Evolutionary conservation across 75 land plant genomes (phyloP), one percentile per base, ranked within the genome.

Genomic region (Selaginella moellendorffii): DNA sequence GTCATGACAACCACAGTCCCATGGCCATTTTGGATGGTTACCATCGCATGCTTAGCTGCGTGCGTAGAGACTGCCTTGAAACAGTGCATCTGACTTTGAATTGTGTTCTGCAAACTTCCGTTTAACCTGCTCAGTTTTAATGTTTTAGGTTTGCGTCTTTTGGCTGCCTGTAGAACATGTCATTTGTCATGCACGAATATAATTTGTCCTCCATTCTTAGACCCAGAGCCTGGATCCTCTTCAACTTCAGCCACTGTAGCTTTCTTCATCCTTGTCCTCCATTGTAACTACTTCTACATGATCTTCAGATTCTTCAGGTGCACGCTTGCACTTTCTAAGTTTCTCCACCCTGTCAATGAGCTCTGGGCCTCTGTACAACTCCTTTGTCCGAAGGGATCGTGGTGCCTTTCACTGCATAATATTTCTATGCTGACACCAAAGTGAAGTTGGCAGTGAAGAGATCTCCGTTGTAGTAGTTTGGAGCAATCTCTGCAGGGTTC

Each of bases 401-500:
- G 59, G 17, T 56, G 19, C 19, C 8, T 24, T 21, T 5, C 19
- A 5, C 24, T 2, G 24, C 24, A 56, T 19, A 25, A 56, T 21
- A 19, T 24, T 56, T 56, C 59, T 21, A 2, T n/a, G n/a, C 21
- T 19, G 19, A 19, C 24, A 56, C 59, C 19, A 56, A 25, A 19
- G 24, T 5, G 24, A 56, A 56, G 24, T 56, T 56, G 19, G 59
- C 59, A 56, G 24, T 24, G 24, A 56, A 56, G 24, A 56, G 59
- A 56, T 56, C 59, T 19, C n/a, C 59, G 24, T 56, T 5, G n/a
- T 56, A 56, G 59, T 21, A 56, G 59, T 56, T 56, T 19, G 59
- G 59, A 56, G 59, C 59, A 25, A 56, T 56, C n/a, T 56, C 59
- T 21, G 59, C 59, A 56, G 59, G 59, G 59, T 56, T n/a, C n/a